Evolutionary conservation across 257 asterid genomes (phyloP).

Genomic region (Primulina huaijiensis): DNA sequence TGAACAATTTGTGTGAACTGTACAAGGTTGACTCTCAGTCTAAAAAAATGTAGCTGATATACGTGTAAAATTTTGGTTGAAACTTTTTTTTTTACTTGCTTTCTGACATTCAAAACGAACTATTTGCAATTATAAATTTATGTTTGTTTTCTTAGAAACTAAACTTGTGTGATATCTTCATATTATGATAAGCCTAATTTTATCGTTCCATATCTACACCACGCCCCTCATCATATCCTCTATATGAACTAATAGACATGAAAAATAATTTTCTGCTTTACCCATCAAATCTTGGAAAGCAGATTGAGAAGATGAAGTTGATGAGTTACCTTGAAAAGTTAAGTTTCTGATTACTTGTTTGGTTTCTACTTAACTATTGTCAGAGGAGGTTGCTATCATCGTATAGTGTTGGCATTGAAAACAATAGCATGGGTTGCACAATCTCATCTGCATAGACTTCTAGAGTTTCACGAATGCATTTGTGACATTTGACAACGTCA

Average conservation of each 20-base stretch:
- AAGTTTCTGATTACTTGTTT: neutral
- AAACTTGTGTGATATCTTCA: neutral
- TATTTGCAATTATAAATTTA: too few relatives aligned
- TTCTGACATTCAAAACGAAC: too few relatives aligned
- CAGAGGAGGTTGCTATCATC: constrained; percentile 41
- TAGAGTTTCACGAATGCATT: neutral
- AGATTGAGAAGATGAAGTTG: neutral
- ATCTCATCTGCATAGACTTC: neutral
- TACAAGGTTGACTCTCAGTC: too few relatives aligned
- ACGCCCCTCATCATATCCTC: neutral
- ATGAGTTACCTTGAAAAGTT: neutral
- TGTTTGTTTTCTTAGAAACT: neutral
- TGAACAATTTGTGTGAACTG: too few relatives aligned
- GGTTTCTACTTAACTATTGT: constrained; percentile 14
- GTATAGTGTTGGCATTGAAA: constrained; percentile 8
- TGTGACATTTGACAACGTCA: neutral
- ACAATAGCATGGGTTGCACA: constrained; percentile 13
- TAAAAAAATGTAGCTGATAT: too few relatives aligned
- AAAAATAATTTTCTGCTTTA: neutral
- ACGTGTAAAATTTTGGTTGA: too few relatives aligned
- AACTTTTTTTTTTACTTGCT: too few relatives aligned
- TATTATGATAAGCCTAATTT: neutral
- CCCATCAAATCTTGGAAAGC: neutral
- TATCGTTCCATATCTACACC: neutral
- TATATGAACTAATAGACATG: neutral